Evolutionary conservation across 2,329 filamentous ascomycete genomes (phyloP).

Genomic region (Clarireedia monteithiana): DNA sequence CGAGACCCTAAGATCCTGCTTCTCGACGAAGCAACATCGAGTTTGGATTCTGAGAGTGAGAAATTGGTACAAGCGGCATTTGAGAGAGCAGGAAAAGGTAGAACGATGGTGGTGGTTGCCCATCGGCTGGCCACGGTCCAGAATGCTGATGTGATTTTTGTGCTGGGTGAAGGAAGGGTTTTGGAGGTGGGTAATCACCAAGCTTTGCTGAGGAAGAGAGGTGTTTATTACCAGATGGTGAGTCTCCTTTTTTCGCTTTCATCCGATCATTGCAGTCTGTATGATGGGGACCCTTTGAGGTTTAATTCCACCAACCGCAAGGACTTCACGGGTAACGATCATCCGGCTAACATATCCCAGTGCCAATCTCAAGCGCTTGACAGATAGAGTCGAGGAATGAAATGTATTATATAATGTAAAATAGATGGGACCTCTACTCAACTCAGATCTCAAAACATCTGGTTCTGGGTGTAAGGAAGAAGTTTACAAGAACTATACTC

Average conservation of each 20-base stretch:
- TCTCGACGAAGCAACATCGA: conserved; percentile 51
- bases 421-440: not conserved
- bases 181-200: conserved; percentile 24
- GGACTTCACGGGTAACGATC: not conserved
- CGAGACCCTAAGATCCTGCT: conserved; percentile 44
- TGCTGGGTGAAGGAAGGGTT: conserved; percentile 24
- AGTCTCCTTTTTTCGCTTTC: conserved; percentile 4
- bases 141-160: conserved; percentile 44
- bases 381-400: conserved; percentile 1
- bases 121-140: conserved; percentile 71
- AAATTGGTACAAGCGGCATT: conserved; percentile 56
- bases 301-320: no score
- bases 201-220: conserved; percentile 19
- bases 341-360: conserved; percentile 8
- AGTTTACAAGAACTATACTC: not conserved
- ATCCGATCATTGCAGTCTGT: not conserved
- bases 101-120: conserved; percentile 70
- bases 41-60: conserved; percentile 49
- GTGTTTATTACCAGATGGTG: conserved; percentile 27
- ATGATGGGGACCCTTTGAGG: no score
- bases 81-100: conserved; percentile 53
- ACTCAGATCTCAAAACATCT: not conserved
- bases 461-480: not conserved
- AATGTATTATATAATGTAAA: not conserved
- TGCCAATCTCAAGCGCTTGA: conserved; percentile 18